phyloP scores from a whole-genome alignment of 306 rosid genomes.

The Arachis hypogaea region DNA sequence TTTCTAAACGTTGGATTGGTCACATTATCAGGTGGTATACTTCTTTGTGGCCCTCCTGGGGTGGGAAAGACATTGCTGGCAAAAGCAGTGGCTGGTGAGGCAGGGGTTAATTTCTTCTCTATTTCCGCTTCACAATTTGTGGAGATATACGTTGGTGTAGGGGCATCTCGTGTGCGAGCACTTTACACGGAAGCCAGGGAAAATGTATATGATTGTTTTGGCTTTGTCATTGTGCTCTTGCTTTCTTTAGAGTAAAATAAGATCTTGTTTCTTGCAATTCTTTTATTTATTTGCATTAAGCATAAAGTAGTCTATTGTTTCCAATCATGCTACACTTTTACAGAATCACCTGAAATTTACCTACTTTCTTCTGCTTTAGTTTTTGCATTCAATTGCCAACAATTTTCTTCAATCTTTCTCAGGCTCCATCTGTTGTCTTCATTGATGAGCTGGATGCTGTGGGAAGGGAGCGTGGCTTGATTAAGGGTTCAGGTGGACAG shows the following conservation, averaged over 20 bases:
- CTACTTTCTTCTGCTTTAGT: constrained; percentile 26
- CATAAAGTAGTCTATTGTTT: constrained; percentile 12
- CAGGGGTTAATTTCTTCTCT: constrained; percentile 98
- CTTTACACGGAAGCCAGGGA: constrained; percentile 96
- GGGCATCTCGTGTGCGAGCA: constrained; percentile 98
- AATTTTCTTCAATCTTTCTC: constrained; percentile 33
- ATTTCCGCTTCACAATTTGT: constrained; percentile 98
- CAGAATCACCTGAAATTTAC: constrained; percentile 2
- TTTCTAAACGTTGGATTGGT: constrained; percentile 41
- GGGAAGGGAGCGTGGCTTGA: constrained; percentile 98
- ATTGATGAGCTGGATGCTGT: constrained; percentile 99
- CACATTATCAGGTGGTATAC: constrained; percentile 86
- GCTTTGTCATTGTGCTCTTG: constrained; percentile 27
- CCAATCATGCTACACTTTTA: constrained; percentile 8
- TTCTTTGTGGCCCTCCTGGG: constrained; percentile 98
- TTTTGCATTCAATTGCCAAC: constrained; percentile 27
- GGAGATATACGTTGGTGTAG: constrained; percentile 96
- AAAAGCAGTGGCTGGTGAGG: constrained; percentile 99
- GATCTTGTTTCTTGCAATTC: constrained; percentile 35
- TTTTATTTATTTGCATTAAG: constrained; percentile 35
- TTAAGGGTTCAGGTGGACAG: constrained; percentile 99
- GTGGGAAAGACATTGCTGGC: constrained; percentile 98
- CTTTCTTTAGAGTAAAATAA: not conserved
- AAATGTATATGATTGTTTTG: constrained; percentile 53
- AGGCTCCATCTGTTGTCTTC: constrained; percentile 99